phyloP scores from a whole-genome alignment of 2,329 filamentous ascomycete species.

The Lasiodiplodia theobromae region DNA sequence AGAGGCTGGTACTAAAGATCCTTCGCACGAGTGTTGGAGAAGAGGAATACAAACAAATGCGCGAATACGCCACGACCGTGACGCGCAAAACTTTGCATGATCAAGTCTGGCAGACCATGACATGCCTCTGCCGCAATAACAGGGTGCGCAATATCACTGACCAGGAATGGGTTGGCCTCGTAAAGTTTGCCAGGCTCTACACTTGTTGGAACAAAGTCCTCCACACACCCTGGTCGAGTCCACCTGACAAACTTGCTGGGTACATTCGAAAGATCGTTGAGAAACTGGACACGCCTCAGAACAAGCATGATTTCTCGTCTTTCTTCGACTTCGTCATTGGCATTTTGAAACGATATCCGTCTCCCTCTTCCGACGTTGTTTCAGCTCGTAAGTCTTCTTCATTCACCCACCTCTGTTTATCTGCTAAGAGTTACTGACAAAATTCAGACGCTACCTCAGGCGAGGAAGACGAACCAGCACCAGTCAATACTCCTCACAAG shows the following conservation, averaged over 20 bases:
- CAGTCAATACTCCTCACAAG: constrained; percentile 50
- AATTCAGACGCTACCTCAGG: not conserved
- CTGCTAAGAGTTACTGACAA: not conserved
- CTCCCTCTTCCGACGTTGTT: not conserved
- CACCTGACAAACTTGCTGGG: not conserved
- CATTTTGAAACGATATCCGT: not conserved
- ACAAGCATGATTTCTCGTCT: not conserved
- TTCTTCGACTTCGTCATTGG: not conserved
- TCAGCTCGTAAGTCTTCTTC: not conserved
- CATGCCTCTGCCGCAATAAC: not conserved
- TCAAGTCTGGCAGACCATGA: not conserved
- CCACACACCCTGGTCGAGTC: not conserved
- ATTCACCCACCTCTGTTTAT: not conserved
- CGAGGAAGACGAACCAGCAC: not conserved
- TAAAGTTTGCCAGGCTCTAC: constrained; percentile 40
- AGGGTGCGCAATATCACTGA: not conserved
- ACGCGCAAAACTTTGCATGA: constrained; percentile 7
- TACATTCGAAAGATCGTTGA: not conserved
- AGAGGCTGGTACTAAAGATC: constrained; percentile 54
- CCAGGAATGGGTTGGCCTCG: constrained; percentile 38
- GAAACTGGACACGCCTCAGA: not conserved
- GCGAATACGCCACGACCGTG: constrained; percentile 29
- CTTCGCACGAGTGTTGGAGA: constrained; percentile 34
- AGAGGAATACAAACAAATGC: constrained; percentile 2
- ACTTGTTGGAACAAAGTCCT: constrained; percentile 39